Conservation (phyloP, 306 rosid genomes). For the Fagus sylvatica region DNA sequence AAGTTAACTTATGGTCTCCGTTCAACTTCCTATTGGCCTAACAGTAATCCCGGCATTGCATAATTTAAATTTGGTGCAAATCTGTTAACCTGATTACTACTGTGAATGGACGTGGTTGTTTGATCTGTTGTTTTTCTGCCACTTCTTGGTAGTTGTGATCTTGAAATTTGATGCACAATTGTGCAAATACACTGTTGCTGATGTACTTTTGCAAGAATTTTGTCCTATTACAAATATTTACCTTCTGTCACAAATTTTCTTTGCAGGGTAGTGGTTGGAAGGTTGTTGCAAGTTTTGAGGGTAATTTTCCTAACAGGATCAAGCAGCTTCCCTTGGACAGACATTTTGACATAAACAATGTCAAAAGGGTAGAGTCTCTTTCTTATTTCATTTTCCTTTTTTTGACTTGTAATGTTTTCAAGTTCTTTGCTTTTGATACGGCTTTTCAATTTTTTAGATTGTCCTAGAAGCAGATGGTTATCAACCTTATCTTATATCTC, state of each 20-base stretch:
- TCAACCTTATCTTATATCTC: slow-evolving; percentile 98
- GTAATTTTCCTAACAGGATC: slow-evolving; percentile 90
- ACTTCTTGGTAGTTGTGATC: too few species aligned
- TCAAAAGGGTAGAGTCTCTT: slow-evolving; percentile 73
- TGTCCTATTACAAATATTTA: not conserved
- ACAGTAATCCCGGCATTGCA: too few species aligned
- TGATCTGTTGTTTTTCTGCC: too few species aligned
- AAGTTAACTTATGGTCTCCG: too few species aligned
- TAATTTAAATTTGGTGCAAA: too few species aligned
- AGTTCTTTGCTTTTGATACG: slow-evolving; percentile 8
- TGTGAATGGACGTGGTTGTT: too few species aligned
- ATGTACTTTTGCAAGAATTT: too few species aligned
- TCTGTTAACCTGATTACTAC: too few species aligned
- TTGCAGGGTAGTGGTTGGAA: slow-evolving; percentile 99
- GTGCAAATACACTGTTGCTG: not conserved
- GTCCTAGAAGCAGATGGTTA: slow-evolving; percentile 99
- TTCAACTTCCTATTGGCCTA: too few species aligned
- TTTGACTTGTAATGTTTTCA: not conserved
- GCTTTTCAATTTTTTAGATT: slow-evolving; percentile 51
- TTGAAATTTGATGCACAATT: not conserved
- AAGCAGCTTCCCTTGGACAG: slow-evolving; percentile 92
- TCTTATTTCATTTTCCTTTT: not conserved
- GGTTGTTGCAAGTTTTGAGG: slow-evolving; percentile 97
- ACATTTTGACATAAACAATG: slow-evolving; percentile 94
- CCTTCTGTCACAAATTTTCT: slow-evolving; percentile 3